Evolutionary conservation across 2,329 filamentous ascomycete species (phyloP), one percentile per base, ranked within the genome.

Genomic region (Claviceps sp.): DNA sequence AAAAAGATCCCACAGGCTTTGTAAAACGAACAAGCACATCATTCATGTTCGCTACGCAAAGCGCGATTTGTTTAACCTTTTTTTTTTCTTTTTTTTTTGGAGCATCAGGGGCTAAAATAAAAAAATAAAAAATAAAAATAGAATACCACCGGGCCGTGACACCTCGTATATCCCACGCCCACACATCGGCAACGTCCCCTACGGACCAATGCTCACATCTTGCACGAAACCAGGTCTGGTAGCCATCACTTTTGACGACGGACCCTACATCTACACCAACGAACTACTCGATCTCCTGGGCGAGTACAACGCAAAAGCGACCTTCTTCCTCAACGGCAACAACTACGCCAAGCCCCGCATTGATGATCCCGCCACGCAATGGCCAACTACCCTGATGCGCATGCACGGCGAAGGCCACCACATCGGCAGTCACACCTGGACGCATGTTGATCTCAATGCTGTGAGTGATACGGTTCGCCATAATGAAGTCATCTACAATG

Each of bases 211-310:
- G 42, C 66, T 71, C 54, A 72, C 61, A 0, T 62, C 58, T 11
- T 70, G 68, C 55, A 64, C 58, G 1, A 54, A 54, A 13, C 63
- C 66, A 1, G 68, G 65, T 22, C 61, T 62, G 51, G 61, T 72
- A 39, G 72, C 73, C 1, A 61, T 76, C 26, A 74, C 71, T 1
- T 74, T 69, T 56, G 73, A 75, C 54, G 73, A 76, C 49, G 72
- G 72, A 0, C 73, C 73, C 0, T 70, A 63, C 52, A 51, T 55
- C 3, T 74, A 67, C 57, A 77, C 74, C 4, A 55, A 57, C 6
- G 58, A 61, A 9, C 58, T 77, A 5, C 66, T 77, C 23, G 66
- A 72, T 52, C 49, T 66, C 1, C 54, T 72, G 13, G 60, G 62
- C 22, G 44, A 59, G 4, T 57, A 61, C 34, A 45, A 62, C 5